Conservation (phyloP, 2,329 filamentous ascomycete species). For the Beauveria caledonica region DNA sequence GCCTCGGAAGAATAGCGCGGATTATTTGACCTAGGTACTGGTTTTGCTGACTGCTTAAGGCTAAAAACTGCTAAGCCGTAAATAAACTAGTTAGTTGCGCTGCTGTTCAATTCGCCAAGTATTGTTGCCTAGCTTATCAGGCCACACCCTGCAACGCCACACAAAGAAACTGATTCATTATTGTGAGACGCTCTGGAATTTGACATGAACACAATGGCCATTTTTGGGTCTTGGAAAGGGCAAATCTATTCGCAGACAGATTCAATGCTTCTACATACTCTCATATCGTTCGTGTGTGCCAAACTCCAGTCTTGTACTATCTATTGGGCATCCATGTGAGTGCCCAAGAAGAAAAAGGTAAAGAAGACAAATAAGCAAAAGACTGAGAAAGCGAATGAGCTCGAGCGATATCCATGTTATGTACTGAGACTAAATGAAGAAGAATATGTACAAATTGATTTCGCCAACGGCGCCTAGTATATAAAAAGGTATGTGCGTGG, state of each 20-base stretch:
- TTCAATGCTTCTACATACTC: neutral
- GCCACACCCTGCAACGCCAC: neutral
- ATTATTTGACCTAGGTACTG: conserved; percentile 8
- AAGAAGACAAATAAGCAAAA: conserved; percentile 14
- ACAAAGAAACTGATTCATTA: neutral
- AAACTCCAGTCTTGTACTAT: conserved; percentile 14
- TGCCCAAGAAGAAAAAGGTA: conserved; percentile 13
- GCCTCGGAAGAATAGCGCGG: conserved; percentile 11
- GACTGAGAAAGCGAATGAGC: neutral
- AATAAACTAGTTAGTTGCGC: neutral
- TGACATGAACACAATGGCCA: neutral
- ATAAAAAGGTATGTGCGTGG: conserved; percentile 18
- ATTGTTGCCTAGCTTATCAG: conserved; percentile 2
- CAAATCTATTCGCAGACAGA: neutral
- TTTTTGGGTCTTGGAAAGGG: neutral
- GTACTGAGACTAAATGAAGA: neutral
- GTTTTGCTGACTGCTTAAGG: neutral
- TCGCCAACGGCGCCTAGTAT: neutral
- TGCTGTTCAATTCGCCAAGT: neutral
- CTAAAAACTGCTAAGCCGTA: neutral
- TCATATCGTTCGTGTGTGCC: neutral
- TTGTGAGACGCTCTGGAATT: neutral
- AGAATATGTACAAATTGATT: conserved; percentile 7
- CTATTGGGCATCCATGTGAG: conserved; percentile 27
- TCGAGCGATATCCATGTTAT: neutral